Evolutionary conservation across 129 eudicot genomes (phyloP).

Genomic region (Arctium lappa): DNA sequence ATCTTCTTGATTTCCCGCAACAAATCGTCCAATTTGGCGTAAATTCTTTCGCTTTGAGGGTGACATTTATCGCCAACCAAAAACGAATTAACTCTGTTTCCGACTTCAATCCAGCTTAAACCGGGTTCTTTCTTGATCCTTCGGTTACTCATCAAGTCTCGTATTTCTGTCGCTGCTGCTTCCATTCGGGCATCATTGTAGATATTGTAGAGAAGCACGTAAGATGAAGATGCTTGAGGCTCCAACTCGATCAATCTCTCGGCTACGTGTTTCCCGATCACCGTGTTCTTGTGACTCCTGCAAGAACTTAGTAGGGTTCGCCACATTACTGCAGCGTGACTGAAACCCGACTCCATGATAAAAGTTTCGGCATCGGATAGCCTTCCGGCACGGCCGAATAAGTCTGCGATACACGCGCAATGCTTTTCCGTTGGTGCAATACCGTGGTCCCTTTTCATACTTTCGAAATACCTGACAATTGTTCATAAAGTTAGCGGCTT

Average conservation of each 20-base stretch:
- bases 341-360: conserved; percentile 30
- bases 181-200: conserved; percentile 40
- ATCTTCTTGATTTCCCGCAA: conserved; percentile 33
- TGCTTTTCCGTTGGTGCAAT: conserved; percentile 46
- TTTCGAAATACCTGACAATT: conserved; percentile 34
- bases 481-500: conserved; percentile 1
- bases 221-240: conserved; percentile 50
- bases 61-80: conserved; percentile 41
- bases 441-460: conserved; percentile 35
- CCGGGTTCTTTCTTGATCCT: conserved; percentile 53
- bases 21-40: conserved; percentile 26
- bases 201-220: conserved; percentile 53
- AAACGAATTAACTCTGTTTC: conserved; percentile 38
- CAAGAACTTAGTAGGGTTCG: conserved; percentile 44
- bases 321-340: conserved; percentile 40
- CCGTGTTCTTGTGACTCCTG: conserved; percentile 38
- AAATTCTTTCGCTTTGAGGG: conserved; percentile 31
- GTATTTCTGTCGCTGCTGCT: conserved; percentile 20
- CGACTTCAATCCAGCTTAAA: conserved; percentile 48
- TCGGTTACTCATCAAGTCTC: conserved; percentile 38
- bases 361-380: conserved; percentile 42
- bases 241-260: conserved; percentile 45
- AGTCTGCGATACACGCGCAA: conserved; percentile 42
- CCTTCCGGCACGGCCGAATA: conserved; percentile 43
- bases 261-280: conserved; percentile 30